These are phyloP conservation scores for Rhodotorula taiwanensis DNA, from an alignment of 768 basidiomycete species.

Conservation along the genomic window DNA sequence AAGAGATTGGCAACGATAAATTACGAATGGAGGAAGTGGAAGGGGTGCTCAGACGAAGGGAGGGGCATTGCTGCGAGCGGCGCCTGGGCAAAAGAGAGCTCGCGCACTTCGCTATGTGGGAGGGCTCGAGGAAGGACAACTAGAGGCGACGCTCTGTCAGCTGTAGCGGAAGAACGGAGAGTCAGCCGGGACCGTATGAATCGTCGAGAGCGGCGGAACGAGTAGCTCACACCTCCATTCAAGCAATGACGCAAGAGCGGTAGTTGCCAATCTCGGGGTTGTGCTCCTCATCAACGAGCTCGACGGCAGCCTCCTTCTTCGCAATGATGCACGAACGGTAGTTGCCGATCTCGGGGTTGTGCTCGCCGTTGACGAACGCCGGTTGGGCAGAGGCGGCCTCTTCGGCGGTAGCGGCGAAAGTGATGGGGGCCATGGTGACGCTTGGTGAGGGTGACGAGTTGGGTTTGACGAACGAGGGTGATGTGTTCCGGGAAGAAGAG, in stretches of 20 bases:
- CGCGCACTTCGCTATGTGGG: no score
- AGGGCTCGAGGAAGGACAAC: no score
- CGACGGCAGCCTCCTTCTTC: not conserved
- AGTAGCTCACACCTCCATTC: not conserved
- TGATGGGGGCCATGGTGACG: constrained; percentile 3
- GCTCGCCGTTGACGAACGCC: constrained; percentile 5
- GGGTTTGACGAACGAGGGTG: not conserved
- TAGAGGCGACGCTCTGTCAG: no score
- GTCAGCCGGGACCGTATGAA: no score
- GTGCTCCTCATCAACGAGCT: not conserved
- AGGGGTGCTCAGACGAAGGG: no score
- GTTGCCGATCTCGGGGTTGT: not conserved
- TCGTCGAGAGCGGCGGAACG: no score
- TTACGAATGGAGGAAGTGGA: no score
- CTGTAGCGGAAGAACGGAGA: no score
- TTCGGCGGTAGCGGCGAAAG: not conserved
- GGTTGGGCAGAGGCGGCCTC: not conserved
- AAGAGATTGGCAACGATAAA: no score
- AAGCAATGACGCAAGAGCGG: not conserved
- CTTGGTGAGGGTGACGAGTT: not conserved
- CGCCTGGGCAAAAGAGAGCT: no score
- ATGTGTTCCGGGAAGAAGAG: no score
- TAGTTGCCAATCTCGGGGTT: not conserved
- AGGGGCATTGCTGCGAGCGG: no score
- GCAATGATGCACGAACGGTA: not conserved